Base-by-base conservation (phyloP, 495 filamentous ascomycete species). In the Talaromyces proteolyticus region DNA sequence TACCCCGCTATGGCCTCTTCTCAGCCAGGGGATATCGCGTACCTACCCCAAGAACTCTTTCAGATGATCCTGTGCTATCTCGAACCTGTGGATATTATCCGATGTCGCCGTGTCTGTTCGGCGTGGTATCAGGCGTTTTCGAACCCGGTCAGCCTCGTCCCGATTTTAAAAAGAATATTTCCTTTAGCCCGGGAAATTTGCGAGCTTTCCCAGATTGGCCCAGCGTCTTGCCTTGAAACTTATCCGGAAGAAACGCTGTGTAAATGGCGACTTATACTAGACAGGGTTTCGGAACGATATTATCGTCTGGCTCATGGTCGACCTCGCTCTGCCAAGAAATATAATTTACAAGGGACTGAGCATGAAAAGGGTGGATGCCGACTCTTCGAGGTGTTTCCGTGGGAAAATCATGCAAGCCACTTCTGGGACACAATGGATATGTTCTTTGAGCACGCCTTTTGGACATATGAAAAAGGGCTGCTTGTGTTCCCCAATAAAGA, bases 381-480 rank as follows among this genome's bases (percentile, higher is more conserved):
- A 38, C 70, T 64, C 44, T 80, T 77, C 49, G 72, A 68, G 3
- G 76, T 85, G 3, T 70, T 69, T 45, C 70, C 75, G 1, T 86
- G 81, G 80, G 70, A 79, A 49, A 72, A 68, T 5, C 77, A 78
- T 57, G 59, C 81, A 5, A 73, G 68, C 48, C 68, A 70, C 51
- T 29, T 61, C 11, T 56, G 58, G 49, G 57, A 62, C 18, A 49
- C 57, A 2, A 64, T 72, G 24, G 66, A 75, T 50, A 67, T 77
- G 44, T 66, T 72, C 64, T 84, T 70, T 65, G 72, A 58, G 21
- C 70, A 86, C 53, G 65, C 80, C 4, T 62, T 73, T 7, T 88
- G 84, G 84, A 77, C 71, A 36, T 79, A 78, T 56, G 79, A 78
- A 42, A 77, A 82, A 37, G 79, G 76, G 0, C 52, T 86, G 8